phyloP scores from a whole-genome alignment of 345 rosid genomes.

The Hibiscus trionum region DNA sequence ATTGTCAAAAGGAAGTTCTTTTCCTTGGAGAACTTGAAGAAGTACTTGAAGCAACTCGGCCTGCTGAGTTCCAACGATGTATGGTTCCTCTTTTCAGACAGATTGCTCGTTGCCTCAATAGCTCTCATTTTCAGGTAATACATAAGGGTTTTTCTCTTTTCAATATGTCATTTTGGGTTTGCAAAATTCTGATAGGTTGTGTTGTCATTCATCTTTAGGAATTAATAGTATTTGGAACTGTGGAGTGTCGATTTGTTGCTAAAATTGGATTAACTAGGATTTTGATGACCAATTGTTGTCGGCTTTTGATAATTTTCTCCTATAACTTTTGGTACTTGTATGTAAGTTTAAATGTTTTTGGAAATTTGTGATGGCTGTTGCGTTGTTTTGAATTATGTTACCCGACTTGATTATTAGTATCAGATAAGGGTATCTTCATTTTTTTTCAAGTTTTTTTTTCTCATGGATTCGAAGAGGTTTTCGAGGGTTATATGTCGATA shows the following conservation, averaged over 20 bases:
- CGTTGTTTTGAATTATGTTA: background rate
- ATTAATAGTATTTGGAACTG: background rate
- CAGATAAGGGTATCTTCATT: background rate
- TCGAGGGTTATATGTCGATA: background rate
- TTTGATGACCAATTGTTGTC: background rate
- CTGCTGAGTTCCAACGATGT: conserved; percentile 78
- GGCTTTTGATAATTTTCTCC: background rate
- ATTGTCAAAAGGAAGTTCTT: conserved; percentile 82
- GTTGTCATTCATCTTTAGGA: background rate
- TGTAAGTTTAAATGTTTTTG: no score
- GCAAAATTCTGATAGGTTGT: background rate
- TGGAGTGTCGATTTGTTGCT: background rate
- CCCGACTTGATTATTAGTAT: background rate
- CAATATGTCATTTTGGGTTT: background rate
- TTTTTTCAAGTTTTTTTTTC: background rate
- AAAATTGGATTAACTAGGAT: background rate
- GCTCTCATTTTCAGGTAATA: conserved; percentile 83
- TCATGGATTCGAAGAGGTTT: background rate
- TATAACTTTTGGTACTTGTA: background rate
- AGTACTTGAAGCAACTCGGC: conserved; percentile 76
- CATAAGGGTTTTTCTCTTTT: conserved; percentile 3
- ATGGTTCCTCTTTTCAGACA: conserved; percentile 81
- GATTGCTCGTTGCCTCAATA: conserved; percentile 73
- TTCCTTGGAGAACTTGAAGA: conserved; percentile 31
- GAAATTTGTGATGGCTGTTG: background rate